Base-by-base conservation (phyloP, 495 filamentous ascomycete species). In the Letharia lupina region DNA sequence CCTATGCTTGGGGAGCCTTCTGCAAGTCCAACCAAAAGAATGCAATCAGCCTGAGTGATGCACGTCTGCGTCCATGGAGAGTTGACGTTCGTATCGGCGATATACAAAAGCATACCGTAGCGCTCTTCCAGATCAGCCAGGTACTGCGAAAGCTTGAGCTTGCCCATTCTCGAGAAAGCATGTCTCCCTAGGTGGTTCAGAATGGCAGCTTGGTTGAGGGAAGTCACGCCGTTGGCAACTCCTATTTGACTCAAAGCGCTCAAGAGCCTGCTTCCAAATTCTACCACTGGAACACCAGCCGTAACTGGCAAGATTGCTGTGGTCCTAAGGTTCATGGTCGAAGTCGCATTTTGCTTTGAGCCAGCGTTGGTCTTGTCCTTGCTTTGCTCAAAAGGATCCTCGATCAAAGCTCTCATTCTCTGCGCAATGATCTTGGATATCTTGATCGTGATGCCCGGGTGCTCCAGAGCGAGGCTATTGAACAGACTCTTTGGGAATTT, bases 1-100 rank as follows among this genome's bases (percentile, higher is more conserved):
- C 94, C 94, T 67, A 98, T 93, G 58, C 80, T 86, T 1, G 94
- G 87, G 4, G 91, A 96, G 12, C 87, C 88, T 75, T 98, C 95
- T 4, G 93, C 94, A 35, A 97, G 77, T 4, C 91, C 95, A 42
- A 98, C 91, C 20, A 98, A 82, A 8, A 98, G 81, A 54, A 98
- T 95, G 67, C 91, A 96, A 72, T 98, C 94, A 2, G 95, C 95
- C 73, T 98, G 95, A 35, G 87, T 85, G 69, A 98, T 97, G 71
- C 94, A 98, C 1, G 94, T 98, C 74, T 97, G 93, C 4, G 94
- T 98, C 94, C 94, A 98, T 13, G 94, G 94, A 0, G 95, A 86
- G 72, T 95, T 96, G 65, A 97, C 91, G 66, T 87, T 95, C 40
- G 93, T 98, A 72, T 98, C 94, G n/a, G 93, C 94, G 63, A 98